A percentile compares a stretch with the other conserved stretches of the same genome.
Evolutionary conservation across 164 flowering plant genomes (phyloP).

Genomic region (Dillenia suffruticosa): DNA sequence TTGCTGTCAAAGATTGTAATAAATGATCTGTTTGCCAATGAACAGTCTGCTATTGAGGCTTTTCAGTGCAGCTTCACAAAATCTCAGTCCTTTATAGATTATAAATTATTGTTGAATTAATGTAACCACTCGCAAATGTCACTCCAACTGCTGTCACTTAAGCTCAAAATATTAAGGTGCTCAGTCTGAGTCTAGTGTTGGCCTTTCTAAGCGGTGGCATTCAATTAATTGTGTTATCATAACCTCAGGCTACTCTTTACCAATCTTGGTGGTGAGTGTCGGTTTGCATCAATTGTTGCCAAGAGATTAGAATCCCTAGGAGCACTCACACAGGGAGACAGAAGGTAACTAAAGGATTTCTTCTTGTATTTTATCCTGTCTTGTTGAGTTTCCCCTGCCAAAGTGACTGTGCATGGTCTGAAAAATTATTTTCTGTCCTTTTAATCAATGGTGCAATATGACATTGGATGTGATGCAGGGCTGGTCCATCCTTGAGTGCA

Average conservation of each 20-base stretch:
- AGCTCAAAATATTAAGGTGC: too few relatives aligned
- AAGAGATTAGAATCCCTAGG: slow-evolving; percentile 96
- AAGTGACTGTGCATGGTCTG: not conserved
- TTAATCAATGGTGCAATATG: not conserved
- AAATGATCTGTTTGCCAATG: too few relatives aligned
- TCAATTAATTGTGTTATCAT: slow-evolving; percentile 5
- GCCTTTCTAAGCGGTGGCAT: too few relatives aligned
- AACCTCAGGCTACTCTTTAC: slow-evolving; percentile 73
- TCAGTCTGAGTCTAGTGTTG: too few relatives aligned
- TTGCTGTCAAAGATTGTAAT: too few relatives aligned
- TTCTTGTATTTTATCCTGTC: not conserved
- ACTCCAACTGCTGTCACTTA: too few relatives aligned
- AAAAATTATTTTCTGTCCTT: not conserved
- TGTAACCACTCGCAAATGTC: too few relatives aligned
- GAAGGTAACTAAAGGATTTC: slow-evolving; percentile 41
- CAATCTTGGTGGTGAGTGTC: slow-evolving; percentile 96
- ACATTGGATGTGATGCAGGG: slow-evolving; percentile 50
- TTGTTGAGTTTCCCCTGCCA: not conserved
- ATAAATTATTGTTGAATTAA: too few relatives aligned
- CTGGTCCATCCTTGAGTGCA: slow-evolving; percentile 91
- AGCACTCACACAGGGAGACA: slow-evolving; percentile 96
- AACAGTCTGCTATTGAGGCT: too few relatives aligned
- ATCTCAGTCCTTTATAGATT: too few relatives aligned
- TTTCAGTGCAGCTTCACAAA: too few relatives aligned
- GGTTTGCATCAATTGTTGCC: slow-evolving; percentile 99